These are phyloP conservation scores for Glycine soja DNA, from an alignment of 306 rosid genomes.

Conservation along the genomic window DNA sequence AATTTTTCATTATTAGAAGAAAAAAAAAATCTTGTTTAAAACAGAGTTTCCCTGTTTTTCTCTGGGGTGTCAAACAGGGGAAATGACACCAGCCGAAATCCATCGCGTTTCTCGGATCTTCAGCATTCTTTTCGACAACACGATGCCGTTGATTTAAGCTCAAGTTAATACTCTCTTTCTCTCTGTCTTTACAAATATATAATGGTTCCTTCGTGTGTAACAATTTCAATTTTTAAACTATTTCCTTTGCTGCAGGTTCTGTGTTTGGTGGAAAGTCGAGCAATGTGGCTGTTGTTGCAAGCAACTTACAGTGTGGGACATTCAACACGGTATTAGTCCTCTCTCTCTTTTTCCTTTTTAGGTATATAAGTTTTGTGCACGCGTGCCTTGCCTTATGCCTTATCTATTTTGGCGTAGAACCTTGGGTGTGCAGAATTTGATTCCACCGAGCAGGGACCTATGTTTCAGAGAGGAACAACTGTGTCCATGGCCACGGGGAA, in stretches of 20 bases:
- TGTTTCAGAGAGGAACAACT: slow-evolving; percentile 52
- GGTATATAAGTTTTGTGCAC: slow-evolving; percentile 16
- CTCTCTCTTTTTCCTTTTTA: background rate
- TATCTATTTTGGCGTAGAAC: slow-evolving; percentile 46
- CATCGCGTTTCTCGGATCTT: slow-evolving; percentile 71
- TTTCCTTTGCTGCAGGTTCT: slow-evolving; percentile 55
- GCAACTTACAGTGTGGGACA: slow-evolving; percentile 63
- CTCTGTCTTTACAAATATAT: background rate
- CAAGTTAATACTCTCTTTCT: slow-evolving; percentile 59
- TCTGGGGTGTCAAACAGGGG: slow-evolving; percentile 67
- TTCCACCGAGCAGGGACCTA: slow-evolving; percentile 52
- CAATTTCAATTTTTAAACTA: slow-evolving; percentile 10
- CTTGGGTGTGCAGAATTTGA: slow-evolving; percentile 57
- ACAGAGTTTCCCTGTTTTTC: slow-evolving; percentile 48
- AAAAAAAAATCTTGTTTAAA: slow-evolving; percentile 24
- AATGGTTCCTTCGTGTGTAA: background rate
- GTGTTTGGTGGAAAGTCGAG: slow-evolving; percentile 66
- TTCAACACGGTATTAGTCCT: slow-evolving; percentile 58
- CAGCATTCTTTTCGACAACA: slow-evolving; percentile 71
- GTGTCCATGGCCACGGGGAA: slow-evolving; percentile 52
- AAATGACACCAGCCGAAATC: slow-evolving; percentile 56
- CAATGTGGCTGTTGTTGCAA: slow-evolving; percentile 58
- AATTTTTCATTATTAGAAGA: background rate
- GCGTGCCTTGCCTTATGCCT: background rate
- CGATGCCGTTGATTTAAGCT: slow-evolving; percentile 80